A percentile compares a stretch with the other conserved stretches of the same genome.
These are phyloP conservation scores for Russula sp. DNA, from an alignment of 768 basidiomycete species.

Conservation along the genomic window DNA sequence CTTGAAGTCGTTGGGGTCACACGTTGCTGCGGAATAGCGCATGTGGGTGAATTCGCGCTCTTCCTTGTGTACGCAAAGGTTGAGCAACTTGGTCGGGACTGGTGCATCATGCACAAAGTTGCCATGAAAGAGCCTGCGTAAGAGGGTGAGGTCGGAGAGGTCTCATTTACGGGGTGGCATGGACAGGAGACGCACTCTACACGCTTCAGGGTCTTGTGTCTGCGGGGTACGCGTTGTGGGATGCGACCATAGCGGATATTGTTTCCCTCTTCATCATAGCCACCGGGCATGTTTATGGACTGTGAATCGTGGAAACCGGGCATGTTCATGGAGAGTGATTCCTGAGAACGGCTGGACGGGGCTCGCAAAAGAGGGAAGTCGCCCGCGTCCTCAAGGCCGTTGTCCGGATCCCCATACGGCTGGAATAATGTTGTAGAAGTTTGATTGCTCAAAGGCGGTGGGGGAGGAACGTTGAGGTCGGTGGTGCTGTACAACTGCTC, in stretches of 20 bases:
- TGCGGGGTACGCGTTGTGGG: slow-evolving; percentile 80
- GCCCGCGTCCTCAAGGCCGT: slow-evolving; percentile 40
- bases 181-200: slow-evolving; percentile 55
- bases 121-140: slow-evolving; percentile 69
- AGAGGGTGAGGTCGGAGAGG: not conserved
- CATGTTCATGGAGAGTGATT: slow-evolving; percentile 28
- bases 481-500: slow-evolving; percentile 6
- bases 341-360: slow-evolving; percentile 19
- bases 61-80: slow-evolving; percentile 66
- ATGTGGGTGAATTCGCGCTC: slow-evolving; percentile 93
- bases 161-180: not conserved
- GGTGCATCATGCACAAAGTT: slow-evolving; percentile 89
- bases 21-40: slow-evolving; percentile 94
- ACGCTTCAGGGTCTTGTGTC: slow-evolving; percentile 91
- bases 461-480: slow-evolving; percentile 22
- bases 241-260: slow-evolving; percentile 86
- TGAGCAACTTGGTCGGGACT: slow-evolving; percentile 85
- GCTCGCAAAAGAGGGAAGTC: slow-evolving; percentile 58
- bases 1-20: slow-evolving; percentile 91
- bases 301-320: slow-evolving; percentile 36
- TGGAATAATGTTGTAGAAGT: slow-evolving; percentile 13
- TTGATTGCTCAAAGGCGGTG: slow-evolving; percentile 14
- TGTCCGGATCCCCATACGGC: slow-evolving; percentile 29
- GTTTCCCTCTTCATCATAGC: slow-evolving; percentile 33
- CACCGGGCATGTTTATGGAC: slow-evolving; percentile 8